Evolutionary conservation across 805 yeast species (phyloP), one percentile per base, ranked within the genome.

Genomic region (Lipomyces sp.): DNA sequence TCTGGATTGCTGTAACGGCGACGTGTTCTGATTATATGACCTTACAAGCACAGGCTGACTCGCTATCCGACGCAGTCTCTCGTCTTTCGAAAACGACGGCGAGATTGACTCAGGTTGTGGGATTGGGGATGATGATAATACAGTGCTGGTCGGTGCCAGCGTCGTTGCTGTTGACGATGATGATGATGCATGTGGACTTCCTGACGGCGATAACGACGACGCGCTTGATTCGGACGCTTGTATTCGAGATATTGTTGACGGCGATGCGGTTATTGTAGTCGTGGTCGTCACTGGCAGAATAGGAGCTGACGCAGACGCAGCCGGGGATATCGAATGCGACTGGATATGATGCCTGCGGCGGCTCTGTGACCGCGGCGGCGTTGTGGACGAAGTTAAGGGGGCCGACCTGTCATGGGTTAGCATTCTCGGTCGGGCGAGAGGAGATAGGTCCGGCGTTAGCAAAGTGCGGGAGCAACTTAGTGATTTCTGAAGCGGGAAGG

Each of bases 381-480:
- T 6, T 10, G 55, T 51, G n/a, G 55, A 13, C 4, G 54, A 29
- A 10, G 33, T 51, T 15, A 13, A 11, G 33, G 6, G 15, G 34
- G 7, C 33, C 29, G 13, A 54, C 51, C 6, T 4, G 15, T 34
- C 57, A 35, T 7, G 37, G 53, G 2, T n/a, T 10, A 13, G n/a
- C 29, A 13, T 30, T n/a, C 13, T 51, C 50, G 34, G 13, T 24
- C 18, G 13, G 30, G 59, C 45, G 13, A 45, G 42, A 37, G 48
- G 32, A 10, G 57, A 57, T n/a, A 33, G 53, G 54, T 53, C 1
- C 2, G 29, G 13, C 30, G 51, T 42, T 15, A 0, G 50, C 29
- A 62, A 24, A 32, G 33, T 60, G 60, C 42, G 64, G 57, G 37
- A 62, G 53, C 32, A 37, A 62, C 35, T 62, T 61, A 13, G 57